Evolutionary conservation across 768 basidiomycete genomes (phyloP), one percentile per base, ranked within the genome.

Genomic region (Agrocybe pediades): DNA sequence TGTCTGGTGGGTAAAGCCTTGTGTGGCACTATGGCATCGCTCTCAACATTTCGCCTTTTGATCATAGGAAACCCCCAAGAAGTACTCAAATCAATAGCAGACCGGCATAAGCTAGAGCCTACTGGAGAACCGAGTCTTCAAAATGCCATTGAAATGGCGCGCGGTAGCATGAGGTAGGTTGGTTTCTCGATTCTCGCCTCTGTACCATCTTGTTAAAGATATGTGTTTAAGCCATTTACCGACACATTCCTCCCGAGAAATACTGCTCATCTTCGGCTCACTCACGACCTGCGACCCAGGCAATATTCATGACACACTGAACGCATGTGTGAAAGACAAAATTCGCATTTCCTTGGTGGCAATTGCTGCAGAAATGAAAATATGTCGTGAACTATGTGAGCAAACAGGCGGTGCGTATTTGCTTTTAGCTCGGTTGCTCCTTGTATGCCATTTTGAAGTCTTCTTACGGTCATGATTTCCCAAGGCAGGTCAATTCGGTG

Each of bases 111-210:
- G 68, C 77, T 98, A 1, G 91, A 95, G 60, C 93, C 96, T 0
- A 74, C 80, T 3, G 97, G 97, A 0, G 96, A 98, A 59, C 96
- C 97, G 0, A 95, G 92, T 71, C 71, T 99, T 41, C 97, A 99
- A 71, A 99, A 99, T 65, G 88, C 95, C 0, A 85, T 99, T n/a
- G 92, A 97, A 57, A 96, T 98, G 88, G 96, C 96, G 4, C 84
- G 86, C 56, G 88, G 87, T 54, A 95, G 86, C 59, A 96, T 99
- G 90, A 89, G 83, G 96, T 95, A 63, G 51, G 68, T 51, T 5
- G 29, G n/a, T 24, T 23, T 48, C 46, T 17, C 33, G 21, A 13
- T 42, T 15, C 1, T 40, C 36, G 42, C 13, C 29, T 48, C 50
- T 19, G 27, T 15, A n/a, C 24, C 26, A n/a, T 11, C 33, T 24